Base-by-base conservation (phyloP, 768 basidiomycete genomes). In the Russula abietina region DNA sequence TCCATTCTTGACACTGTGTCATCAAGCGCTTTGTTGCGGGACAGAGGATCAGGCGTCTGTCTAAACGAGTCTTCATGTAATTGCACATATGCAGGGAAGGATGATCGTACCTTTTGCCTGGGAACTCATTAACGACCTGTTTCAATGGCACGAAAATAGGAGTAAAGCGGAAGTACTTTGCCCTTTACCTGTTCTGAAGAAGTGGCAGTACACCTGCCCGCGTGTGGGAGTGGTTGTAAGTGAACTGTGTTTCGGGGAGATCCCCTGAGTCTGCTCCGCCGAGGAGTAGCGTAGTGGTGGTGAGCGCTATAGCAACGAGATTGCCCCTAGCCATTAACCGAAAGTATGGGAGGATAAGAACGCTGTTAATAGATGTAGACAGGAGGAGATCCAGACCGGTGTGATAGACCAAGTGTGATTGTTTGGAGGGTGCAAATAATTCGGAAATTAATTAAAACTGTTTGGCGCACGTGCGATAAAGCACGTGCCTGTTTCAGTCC, bases 281-380 rank as follows among this genome's bases (percentile, higher is more conserved):
- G 54, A 59, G 30, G 26, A 5, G 54, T 28, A 16, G 54, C 54
- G 8, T 24, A 36, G 43, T 17, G 33, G 14, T 14, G 22, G 56
- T 52, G n/a, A 45, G 50, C 50, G 61, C 39, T 49, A 22, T 57
- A 53, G 61, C 56, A 58, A 62, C 56, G 51, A 50, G 51, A 58
- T 39, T 46, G 4, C 61, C 33, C 41, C 52, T 60, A 22, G 12
- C 4, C 36, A 17, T 57, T 58, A 51, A 58, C 52, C 17, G 45
- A 43, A 62, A 26, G 56, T 19, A 56, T 43, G 49, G 55, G 33
- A 61, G 60, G 36, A n/a, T 26, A 28, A 33, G 55, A 62, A 57
- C 36, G 39, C 50, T 57, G 56, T 62, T 53, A 57, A 62, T 57
- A 62, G 19, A 30, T 38, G 41, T 17, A 39, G 38, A 39, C 26